Percentiles rank a stretch among this genome's conserved stretches.
These are phyloP conservation scores for Zygosaccharomyces pseudobailii DNA, from an alignment of 1,139 yeast species.

Conservation along the genomic window DNA sequence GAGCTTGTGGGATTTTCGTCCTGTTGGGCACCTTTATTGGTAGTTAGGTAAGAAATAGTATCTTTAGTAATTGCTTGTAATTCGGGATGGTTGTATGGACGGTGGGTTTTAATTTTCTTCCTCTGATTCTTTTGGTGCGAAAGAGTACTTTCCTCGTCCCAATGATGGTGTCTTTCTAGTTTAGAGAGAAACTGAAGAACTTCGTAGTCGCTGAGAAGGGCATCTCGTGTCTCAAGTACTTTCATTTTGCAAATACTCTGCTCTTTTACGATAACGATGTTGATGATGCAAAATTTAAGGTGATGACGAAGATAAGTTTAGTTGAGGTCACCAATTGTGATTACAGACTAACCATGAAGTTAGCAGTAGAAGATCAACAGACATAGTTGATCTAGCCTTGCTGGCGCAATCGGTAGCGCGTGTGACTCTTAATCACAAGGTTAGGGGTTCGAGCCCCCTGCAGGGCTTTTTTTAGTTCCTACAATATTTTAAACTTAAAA, in stretches of 20 bases:
- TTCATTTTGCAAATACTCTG: slow-evolving; percentile 21
- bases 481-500: no score
- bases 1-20: slow-evolving; percentile 16
- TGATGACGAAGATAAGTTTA: not conserved
- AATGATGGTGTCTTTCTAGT: slow-evolving; percentile 38
- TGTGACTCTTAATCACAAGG: slow-evolving; percentile 44
- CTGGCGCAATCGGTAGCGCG: slow-evolving; percentile 47
- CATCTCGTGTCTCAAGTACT: slow-evolving; percentile 30
- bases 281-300: not conserved
- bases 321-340: no score
- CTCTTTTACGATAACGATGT: no score
- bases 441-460: slow-evolving; percentile 45
- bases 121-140: slow-evolving; percentile 32
- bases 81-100: slow-evolving; percentile 39
- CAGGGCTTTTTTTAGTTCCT: slow-evolving; percentile 32
- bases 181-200: slow-evolving; percentile 30
- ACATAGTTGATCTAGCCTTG: slow-evolving; percentile 31
- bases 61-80: slow-evolving; percentile 71
- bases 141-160: slow-evolving; percentile 24
- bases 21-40: slow-evolving; percentile 27
- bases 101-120: slow-evolving; percentile 27
- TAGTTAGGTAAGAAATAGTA: slow-evolving; percentile 37
- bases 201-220: slow-evolving; percentile 36
- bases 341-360: no score
- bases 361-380: not conserved